These are phyloP conservation scores for Perkinsus chesapeaki DNA, from an alignment of 169 alveolate genomes.

Conservation along the genomic window DNA sequence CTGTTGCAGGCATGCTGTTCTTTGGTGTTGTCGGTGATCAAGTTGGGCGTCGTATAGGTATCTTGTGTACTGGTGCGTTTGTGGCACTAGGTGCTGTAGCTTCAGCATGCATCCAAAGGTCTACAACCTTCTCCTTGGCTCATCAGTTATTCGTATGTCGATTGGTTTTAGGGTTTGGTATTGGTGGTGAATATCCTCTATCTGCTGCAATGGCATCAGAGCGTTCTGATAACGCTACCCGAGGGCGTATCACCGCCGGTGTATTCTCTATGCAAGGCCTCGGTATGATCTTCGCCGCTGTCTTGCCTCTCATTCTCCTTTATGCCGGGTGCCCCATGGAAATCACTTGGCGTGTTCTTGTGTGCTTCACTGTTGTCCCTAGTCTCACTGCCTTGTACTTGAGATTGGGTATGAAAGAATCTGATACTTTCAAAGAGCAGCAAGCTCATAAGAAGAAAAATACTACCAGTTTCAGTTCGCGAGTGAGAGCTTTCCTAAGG, in stretches of 20 bases:
- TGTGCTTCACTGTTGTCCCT: neutral
- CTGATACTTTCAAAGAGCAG: neutral
- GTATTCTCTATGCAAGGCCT: slow-evolving; percentile 35
- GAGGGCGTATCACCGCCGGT: slow-evolving; percentile 15
- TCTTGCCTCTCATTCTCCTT: neutral
- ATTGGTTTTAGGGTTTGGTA: slow-evolving; percentile 28
- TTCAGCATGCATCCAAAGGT: neutral
- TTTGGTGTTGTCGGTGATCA: slow-evolving; percentile 21
- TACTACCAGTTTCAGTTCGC: neutral
- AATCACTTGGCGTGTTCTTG: neutral
- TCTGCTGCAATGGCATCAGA: slow-evolving; percentile 38
- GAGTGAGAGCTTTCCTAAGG: neutral
- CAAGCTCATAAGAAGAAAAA: neutral
- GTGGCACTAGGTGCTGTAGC: slow-evolving; percentile 5
- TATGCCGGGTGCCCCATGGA: neutral
- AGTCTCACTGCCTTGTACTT: neutral
- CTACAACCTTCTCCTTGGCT: neutral
- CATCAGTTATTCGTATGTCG: neutral
- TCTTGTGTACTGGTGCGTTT: slow-evolving; percentile 3
- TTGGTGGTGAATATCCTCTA: slow-evolving; percentile 51
- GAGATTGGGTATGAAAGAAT: neutral
- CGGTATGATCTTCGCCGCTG: slow-evolving; percentile 11
- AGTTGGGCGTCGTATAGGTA: slow-evolving; percentile 22
- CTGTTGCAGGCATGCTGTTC: slow-evolving; percentile 16
- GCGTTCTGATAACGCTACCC: neutral